Evolutionary conservation across 2,329 filamentous ascomycete species (phyloP).

Genomic region (Lachnellula suecica): DNA sequence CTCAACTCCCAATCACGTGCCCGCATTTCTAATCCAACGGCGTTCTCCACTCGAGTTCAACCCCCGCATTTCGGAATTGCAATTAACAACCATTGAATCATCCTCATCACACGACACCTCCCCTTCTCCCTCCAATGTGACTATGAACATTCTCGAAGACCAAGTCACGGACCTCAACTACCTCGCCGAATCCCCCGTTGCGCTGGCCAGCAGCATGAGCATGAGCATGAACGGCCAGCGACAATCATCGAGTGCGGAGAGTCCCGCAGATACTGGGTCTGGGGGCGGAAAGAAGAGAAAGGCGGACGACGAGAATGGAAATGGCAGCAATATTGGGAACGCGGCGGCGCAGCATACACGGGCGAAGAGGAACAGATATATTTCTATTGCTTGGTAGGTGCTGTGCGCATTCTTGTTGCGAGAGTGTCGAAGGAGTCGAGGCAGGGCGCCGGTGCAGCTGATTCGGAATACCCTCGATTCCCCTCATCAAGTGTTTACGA

Average conservation of each 20-base stretch:
- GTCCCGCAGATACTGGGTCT: conserved; percentile 27
- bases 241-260: conserved; percentile 29
- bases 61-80: no score
- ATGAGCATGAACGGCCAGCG: conserved; percentile 27
- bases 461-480: no score
- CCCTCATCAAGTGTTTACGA: no score
- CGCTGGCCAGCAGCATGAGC: conserved; percentile 24
- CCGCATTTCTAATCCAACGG: no score
- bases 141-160: conserved; percentile 34
- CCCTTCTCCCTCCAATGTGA: conserved; percentile 18
- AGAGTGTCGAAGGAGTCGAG: no score
- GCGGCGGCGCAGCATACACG: conserved; percentile 28
- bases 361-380: conserved; percentile 36
- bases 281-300: conserved; percentile 34
- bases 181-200: conserved; percentile 31
- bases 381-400: conserved; percentile 36
- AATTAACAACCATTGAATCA: not conserved
- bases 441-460: no score
- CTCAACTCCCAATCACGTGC: no score
- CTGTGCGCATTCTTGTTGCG: no score
- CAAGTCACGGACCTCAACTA: conserved; percentile 34
- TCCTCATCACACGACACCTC: not conserved
- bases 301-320: conserved; percentile 14
- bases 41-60: no score
- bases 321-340: conserved; percentile 11